Conservation (phyloP, 2,329 filamentous ascomycete species). For the Fusarium sp. region DNA sequence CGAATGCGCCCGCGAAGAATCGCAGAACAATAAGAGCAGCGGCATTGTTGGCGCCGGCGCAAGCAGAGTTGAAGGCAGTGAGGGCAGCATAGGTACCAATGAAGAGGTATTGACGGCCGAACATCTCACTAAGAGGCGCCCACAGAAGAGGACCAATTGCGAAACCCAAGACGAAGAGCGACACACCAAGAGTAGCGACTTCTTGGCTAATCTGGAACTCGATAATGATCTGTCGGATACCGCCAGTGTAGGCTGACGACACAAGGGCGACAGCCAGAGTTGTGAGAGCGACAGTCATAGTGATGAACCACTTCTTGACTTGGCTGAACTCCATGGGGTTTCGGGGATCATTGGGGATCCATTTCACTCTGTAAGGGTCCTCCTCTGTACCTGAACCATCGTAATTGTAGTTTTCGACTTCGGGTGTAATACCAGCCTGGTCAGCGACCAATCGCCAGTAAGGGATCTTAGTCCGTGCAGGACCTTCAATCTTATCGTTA, state of each 20-base stretch:
- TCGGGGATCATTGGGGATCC: conserved; percentile 38
- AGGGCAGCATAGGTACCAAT: conserved; percentile 71
- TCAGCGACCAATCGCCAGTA: conserved; percentile 38
- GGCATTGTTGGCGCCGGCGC: conserved; percentile 78
- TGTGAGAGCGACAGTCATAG: conserved; percentile 33
- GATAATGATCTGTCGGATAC: conserved; percentile 31
- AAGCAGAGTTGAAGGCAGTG: conserved; percentile 80
- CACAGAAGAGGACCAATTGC: conserved; percentile 80
- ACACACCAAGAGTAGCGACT: conserved; percentile 37
- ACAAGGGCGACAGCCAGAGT: conserved; percentile 36
- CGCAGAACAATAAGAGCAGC: conserved; percentile 77
- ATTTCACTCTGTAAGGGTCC: conserved; percentile 36
- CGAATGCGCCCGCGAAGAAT: conserved; percentile 80
- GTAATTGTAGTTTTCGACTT: conserved; percentile 35
- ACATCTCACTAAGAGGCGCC: conserved; percentile 78
- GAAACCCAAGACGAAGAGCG: conserved; percentile 40
- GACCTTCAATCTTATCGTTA: conserved; percentile 27
- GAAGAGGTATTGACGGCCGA: conserved; percentile 72
- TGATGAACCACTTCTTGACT: conserved; percentile 39
- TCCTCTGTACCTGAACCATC: conserved; percentile 35
- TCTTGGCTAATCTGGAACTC: conserved; percentile 37
- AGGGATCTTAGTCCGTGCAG: conserved; percentile 30
- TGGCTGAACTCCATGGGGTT: conserved; percentile 33
- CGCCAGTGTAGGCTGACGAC: conserved; percentile 34
- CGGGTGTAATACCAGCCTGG: conserved; percentile 35